A percentile compares a stretch with the other conserved stretches of the same genome.
Conservation (phyloP, 2,329 filamentous ascomycete genomes). For the Neoscytalidium dimidiatum region DNA sequence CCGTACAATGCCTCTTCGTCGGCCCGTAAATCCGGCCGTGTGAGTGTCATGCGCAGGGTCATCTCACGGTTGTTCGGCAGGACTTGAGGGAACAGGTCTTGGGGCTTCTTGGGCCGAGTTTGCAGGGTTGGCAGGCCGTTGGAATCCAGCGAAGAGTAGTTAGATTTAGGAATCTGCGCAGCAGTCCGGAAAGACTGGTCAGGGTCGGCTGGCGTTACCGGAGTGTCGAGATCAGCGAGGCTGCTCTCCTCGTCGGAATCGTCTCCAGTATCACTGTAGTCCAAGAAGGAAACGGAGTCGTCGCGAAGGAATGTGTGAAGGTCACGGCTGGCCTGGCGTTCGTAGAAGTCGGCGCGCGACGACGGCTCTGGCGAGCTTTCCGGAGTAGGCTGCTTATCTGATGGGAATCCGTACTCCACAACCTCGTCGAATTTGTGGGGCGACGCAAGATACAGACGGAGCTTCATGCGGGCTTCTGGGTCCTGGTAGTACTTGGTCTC, state of each 20-base stretch:
- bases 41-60: constrained; percentile 95
- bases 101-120: constrained; percentile 22
- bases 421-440: constrained; percentile 96
- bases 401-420: constrained; percentile 89
- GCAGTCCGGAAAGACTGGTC: constrained; percentile 35
- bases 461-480: constrained; percentile 81
- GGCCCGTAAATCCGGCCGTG: constrained; percentile 80
- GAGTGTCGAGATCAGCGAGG: constrained; percentile 32
- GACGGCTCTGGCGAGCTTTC: constrained; percentile 10
- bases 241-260: constrained; percentile 28
- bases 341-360: constrained; percentile 27
- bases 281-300: constrained; percentile 51
- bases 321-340: constrained; percentile 50
- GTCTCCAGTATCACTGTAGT: constrained; percentile 28
- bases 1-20: constrained; percentile 72
- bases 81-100: constrained; percentile 30
- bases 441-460: constrained; percentile 82
- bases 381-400: constrained; percentile 33
- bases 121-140: constrained; percentile 29
- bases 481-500: constrained; percentile 84
- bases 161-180: constrained; percentile 32
- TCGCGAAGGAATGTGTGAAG: constrained; percentile 61
- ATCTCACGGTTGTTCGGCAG: constrained; percentile 74
- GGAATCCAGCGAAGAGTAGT: constrained; percentile 36
- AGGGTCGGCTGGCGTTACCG: constrained; percentile 39